Percentiles rank a stretch among this genome's conserved stretches.
These are phyloP conservation scores for Mucor lusitanicus DNA, from an alignment of 371 early-diverging fungal species.

Conservation along the genomic window DNA sequence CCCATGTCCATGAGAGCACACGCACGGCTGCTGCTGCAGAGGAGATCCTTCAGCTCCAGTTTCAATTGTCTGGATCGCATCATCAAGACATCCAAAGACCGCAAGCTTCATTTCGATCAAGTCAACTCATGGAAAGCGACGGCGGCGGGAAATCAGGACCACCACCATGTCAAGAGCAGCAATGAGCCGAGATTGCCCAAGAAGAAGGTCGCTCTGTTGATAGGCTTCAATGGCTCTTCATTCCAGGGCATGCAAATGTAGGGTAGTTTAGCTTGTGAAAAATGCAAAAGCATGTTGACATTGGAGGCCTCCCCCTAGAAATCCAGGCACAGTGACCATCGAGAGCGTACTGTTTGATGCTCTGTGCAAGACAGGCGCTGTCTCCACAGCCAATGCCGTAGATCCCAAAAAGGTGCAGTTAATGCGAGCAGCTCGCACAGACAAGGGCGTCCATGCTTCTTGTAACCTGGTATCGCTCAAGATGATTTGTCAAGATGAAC, in stretches of 20 bases:
- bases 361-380: slow-evolving; percentile 70
- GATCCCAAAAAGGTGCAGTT: slow-evolving; percentile 80
- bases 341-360: slow-evolving; percentile 84
- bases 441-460: slow-evolving; percentile 99
- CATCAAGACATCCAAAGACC: slow-evolving; percentile 25
- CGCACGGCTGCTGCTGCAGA: not conserved
- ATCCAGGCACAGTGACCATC: slow-evolving; percentile 73
- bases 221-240: slow-evolving; percentile 94
- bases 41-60: not conserved
- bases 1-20: not conserved
- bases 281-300: not conserved
- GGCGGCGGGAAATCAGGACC: not conserved
- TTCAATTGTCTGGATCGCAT: not conserved
- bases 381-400: slow-evolving; percentile 74
- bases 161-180: too few relatives aligned
- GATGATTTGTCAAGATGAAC: slow-evolving; percentile 74
- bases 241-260: slow-evolving; percentile 97
- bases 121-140: slow-evolving; percentile 20
- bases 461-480: slow-evolving; percentile 94
- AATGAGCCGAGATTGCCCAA: slow-evolving; percentile 60
- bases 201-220: slow-evolving; percentile 82
- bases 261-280: slow-evolving; percentile 6
- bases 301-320: slow-evolving; percentile 45
- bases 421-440: slow-evolving; percentile 95
- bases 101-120: slow-evolving; percentile 20